phyloP scores from a whole-genome alignment of 345 rosid genomes.

The Eucalyptus microcorys region DNA sequence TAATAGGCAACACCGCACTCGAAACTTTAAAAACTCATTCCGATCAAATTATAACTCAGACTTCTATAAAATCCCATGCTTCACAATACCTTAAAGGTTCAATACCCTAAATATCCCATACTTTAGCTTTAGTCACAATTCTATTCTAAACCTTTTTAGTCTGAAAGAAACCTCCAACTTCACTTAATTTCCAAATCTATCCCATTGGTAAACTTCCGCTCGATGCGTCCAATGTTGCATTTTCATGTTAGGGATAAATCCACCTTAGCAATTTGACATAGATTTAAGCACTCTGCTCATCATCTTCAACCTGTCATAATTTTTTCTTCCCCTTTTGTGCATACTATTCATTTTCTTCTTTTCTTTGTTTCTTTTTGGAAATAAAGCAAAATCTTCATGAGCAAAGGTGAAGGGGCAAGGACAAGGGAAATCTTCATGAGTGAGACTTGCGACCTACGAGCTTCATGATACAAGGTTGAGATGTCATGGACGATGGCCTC shows the following conservation, averaged over 20 bases:
- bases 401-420: neutral
- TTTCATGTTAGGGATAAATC: neutral
- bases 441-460: accelerated
- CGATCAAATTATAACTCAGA: accelerated
- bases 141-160: neutral
- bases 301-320: neutral
- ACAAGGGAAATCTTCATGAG: neutral
- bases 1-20: neutral
- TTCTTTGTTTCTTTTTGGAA: neutral
- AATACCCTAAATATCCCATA: accelerated
- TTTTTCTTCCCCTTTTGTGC: neutral
- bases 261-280: neutral
- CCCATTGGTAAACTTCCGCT: accelerated
- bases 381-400: neutral
- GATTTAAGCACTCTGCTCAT: accelerated
- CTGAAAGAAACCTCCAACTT: accelerated
- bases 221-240: neutral
- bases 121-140: neutral
- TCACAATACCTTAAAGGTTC: neutral
- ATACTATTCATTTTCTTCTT: neutral
- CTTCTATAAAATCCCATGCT: neutral
- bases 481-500: accelerated
- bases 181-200: no score
- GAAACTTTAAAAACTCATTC: neutral
- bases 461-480: neutral